A percentile compares a stretch with the other conserved stretches of the same genome.
phyloP scores from a whole-genome alignment of 257 asterid genomes.

The Solanum tarapatanum region DNA sequence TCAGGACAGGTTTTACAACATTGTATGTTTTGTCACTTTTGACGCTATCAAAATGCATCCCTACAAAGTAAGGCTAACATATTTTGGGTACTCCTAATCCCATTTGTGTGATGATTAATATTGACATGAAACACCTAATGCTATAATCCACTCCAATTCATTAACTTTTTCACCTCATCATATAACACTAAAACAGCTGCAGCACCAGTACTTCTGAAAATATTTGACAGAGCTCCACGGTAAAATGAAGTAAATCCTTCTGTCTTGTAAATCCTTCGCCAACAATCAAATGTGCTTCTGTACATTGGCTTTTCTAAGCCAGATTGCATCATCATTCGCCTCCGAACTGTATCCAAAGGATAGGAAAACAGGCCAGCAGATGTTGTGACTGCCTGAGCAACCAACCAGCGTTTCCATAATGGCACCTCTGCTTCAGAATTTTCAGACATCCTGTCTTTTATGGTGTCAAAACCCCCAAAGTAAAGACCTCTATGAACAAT shows the following conservation, averaged over 20 bases:
- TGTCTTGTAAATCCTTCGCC: slow-evolving; percentile 57
- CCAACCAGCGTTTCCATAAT: slow-evolving; percentile 82
- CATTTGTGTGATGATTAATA: background rate
- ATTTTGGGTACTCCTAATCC: background rate
- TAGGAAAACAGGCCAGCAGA: slow-evolving; percentile 83
- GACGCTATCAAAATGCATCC: background rate
- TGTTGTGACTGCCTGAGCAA: slow-evolving; percentile 92
- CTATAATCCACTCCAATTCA: slow-evolving; percentile 83
- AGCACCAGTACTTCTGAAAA: slow-evolving; percentile 91
- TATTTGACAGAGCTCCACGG: slow-evolving; percentile 87
- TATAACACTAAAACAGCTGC: slow-evolving; percentile 92
- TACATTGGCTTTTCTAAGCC: slow-evolving; percentile 71
- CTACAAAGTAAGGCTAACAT: slow-evolving; percentile 1
- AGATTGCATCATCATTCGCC: slow-evolving; percentile 99
- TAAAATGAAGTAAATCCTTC: slow-evolving; percentile 79
- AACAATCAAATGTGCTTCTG: slow-evolving; percentile 57
- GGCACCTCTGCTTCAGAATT: slow-evolving; percentile 28
- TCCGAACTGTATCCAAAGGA: slow-evolving; percentile 83
- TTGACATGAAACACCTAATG: background rate
- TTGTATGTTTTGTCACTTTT: background rate
- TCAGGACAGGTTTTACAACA: background rate
- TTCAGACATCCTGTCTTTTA: background rate
- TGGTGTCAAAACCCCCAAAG: slow-evolving; percentile 16
- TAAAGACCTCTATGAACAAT: slow-evolving; percentile 68
- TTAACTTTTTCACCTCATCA: slow-evolving; percentile 79